Evolutionary conservation across 2,329 filamentous ascomycete genomes (phyloP).

Genomic region (Penicillium occitanis): DNA sequence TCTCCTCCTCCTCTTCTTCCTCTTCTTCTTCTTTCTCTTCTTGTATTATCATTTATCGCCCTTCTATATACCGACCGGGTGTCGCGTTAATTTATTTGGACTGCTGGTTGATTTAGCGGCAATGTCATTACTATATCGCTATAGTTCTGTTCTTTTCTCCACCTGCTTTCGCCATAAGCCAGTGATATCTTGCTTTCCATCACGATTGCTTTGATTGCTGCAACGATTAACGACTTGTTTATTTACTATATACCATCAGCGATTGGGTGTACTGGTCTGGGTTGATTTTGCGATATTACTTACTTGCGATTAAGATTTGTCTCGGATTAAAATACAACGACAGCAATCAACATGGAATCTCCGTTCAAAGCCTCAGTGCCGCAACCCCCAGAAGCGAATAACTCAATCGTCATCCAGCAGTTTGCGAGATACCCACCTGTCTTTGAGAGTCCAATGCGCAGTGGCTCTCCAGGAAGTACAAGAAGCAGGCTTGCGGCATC

Average conservation of each 20-base stretch:
- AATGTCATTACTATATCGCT: slow-evolving; percentile 2
- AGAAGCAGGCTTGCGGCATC: slow-evolving; percentile 34
- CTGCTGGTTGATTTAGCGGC: slow-evolving; percentile 4
- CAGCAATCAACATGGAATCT: slow-evolving; percentile 32
- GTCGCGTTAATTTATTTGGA: background rate
- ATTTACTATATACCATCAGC: background rate
- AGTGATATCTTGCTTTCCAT: background rate
- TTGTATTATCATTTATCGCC: background rate
- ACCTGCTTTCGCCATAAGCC: background rate
- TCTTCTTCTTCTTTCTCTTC: background rate
- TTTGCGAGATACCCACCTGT: slow-evolving; percentile 40
- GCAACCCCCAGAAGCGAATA: slow-evolving; percentile 31
- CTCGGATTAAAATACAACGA: background rate
- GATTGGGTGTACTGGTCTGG: background rate
- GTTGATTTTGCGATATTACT: background rate
- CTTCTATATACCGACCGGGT: background rate
- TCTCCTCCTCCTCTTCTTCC: slow-evolving; percentile 9
- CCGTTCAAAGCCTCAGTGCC: slow-evolving; percentile 32
- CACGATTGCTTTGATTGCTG: background rate
- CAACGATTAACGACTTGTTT: background rate
- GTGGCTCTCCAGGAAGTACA: slow-evolving; percentile 39
- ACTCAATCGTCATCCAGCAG: slow-evolving; percentile 38
- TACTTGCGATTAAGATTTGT: background rate
- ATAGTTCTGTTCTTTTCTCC: background rate
- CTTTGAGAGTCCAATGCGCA: slow-evolving; percentile 38